phyloP scores from a whole-genome alignment of 257 asterid species.

The Solanum pennellii region DNA sequence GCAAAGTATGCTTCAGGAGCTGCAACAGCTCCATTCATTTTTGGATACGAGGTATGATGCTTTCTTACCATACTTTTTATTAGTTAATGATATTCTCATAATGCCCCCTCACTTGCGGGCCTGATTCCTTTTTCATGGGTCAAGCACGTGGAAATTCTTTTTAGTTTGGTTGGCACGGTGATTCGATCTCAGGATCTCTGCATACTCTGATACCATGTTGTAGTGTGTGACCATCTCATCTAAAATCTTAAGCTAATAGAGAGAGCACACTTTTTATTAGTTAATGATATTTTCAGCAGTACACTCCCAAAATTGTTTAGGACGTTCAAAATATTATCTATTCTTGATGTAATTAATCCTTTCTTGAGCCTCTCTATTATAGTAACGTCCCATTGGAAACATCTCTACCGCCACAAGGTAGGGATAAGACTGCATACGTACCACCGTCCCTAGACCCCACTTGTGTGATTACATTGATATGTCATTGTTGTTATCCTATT shows the following conservation, averaged over 20 bases:
- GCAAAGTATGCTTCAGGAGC: slow-evolving; percentile 2
- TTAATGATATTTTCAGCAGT: too few species aligned
- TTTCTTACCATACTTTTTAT: background rate
- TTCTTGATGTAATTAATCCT: background rate
- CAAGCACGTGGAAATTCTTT: too few species aligned
- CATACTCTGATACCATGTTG: too few species aligned
- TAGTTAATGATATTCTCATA: too few species aligned
- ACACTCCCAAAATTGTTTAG: background rate
- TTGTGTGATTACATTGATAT: background rate
- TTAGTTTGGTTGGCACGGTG: too few species aligned
- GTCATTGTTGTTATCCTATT: background rate
- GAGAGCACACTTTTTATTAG: too few species aligned
- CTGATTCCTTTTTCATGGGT: too few species aligned
- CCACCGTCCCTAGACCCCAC: background rate
- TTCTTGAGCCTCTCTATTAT: background rate
- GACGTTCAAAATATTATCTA: background rate
- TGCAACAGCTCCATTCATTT: slow-evolving; percentile 4
- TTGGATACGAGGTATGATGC: slow-evolving; percentile 12
- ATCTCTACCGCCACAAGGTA: background rate
- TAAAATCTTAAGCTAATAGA: too few species aligned
- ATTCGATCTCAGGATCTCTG: too few species aligned
- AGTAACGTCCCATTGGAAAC: background rate
- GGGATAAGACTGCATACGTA: background rate
- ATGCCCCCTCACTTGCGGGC: too few species aligned
- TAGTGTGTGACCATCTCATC: too few species aligned